phyloP scores from a whole-genome alignment of 176 grass and related monocot genomes.

The Echinochloa phyllopogon region DNA sequence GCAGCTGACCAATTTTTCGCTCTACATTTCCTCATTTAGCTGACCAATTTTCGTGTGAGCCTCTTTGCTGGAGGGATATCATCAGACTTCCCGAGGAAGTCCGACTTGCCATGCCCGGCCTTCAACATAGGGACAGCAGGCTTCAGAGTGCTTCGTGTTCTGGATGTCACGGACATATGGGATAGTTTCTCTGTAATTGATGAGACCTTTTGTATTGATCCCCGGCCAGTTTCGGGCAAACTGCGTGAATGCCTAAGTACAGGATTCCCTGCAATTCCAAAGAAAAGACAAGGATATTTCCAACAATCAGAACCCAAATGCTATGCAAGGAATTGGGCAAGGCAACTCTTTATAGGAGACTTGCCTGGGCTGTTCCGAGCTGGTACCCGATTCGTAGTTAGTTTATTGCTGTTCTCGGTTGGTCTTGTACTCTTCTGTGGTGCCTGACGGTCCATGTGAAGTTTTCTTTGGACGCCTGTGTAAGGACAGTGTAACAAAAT shows the following conservation, averaged over 20 bases:
- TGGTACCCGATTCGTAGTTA: conserved; percentile 52
- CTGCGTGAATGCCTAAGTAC: conserved; percentile 59
- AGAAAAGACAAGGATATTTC: conserved; percentile 12
- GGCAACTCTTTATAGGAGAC: conserved; percentile 25
- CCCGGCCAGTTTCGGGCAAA: conserved; percentile 49
- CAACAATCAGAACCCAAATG: conserved; percentile 9
- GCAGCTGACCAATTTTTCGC: conserved; percentile 11
- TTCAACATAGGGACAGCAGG: conserved; percentile 67
- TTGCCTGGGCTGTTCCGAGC: conserved; percentile 81
- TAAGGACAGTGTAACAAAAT: conserved; percentile 21
- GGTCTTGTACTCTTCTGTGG: conserved; percentile 61
- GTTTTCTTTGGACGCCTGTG: conserved; percentile 95
- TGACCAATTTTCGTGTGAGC: conserved; percentile 69
- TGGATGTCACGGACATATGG: conserved; percentile 62
- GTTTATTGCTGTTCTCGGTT: conserved; percentile 61
- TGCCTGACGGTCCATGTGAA: conserved; percentile 75
- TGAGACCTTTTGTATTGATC: conserved; percentile 59
- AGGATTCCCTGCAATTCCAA: conserved; percentile 55
- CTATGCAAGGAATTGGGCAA: not conserved
- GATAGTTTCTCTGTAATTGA: conserved; percentile 68
- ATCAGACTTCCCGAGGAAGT: conserved; percentile 61
- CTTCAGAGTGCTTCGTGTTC: conserved; percentile 46
- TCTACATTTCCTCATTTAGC: conserved; percentile 45
- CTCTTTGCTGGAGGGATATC: conserved; percentile 74
- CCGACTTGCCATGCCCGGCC: conserved; percentile 67